A percentile compares a stretch with the other conserved stretches of the same genome.
Evolutionary conservation across 2,329 filamentous ascomycete genomes (phyloP).

Genomic region (Calonectria crousiana): DNA sequence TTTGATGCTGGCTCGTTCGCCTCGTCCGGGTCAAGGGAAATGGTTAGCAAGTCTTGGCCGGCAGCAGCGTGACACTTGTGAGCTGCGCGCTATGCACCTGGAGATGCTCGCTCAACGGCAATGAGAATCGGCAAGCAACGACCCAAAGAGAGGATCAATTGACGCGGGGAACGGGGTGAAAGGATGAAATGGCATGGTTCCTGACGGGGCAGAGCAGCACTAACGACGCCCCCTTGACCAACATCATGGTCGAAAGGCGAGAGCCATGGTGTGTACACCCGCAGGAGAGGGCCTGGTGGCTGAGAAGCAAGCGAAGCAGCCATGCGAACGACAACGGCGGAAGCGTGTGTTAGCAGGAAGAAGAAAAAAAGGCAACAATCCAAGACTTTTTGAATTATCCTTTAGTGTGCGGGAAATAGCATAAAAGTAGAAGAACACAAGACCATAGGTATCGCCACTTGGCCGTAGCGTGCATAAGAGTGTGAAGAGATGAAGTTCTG

Average conservation of each 20-base stretch:
- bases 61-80: background rate
- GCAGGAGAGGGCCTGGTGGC: background rate
- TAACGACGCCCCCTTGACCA: conserved; percentile 1
- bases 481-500: conserved; percentile 8
- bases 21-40: background rate
- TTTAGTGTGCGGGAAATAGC: background rate
- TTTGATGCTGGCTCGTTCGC: conserved; percentile 1
- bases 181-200: conserved; percentile 10
- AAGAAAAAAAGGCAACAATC: background rate
- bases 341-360: background rate
- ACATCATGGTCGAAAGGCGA: conserved; percentile 6
- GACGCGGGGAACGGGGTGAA: conserved; percentile 5
- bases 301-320: background rate
- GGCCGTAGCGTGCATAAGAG: background rate
- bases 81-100: background rate
- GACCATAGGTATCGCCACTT: background rate
- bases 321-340: background rate
- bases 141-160: background rate
- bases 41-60: conserved; percentile 14
- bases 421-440: background rate
- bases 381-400: conserved; percentile 4
- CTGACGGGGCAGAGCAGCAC: background rate
- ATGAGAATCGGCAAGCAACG: background rate
- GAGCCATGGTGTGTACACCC: conserved; percentile 17
- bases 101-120: background rate